Conservation (phyloP, 495 filamentous ascomycete genomes). For the Penicillium subrubescens region DNA sequence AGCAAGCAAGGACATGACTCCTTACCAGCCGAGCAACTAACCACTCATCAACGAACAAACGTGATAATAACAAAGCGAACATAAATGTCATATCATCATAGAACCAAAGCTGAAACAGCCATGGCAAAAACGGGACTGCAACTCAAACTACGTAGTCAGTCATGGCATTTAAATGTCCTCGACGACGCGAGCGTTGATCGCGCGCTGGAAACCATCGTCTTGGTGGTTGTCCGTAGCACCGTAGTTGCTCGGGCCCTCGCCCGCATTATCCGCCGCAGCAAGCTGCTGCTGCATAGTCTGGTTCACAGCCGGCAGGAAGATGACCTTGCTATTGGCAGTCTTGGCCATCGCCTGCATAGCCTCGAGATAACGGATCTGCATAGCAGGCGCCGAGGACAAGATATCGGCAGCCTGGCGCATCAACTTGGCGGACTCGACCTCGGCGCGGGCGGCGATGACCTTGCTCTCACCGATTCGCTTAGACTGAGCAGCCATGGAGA, state of each 20-base stretch:
- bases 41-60: conserved; percentile 8
- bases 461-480: conserved; percentile 99
- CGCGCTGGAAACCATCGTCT: conserved; percentile 72
- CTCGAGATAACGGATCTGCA: conserved; percentile 98
- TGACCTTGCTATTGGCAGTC: conserved; percentile 92
- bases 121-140: background rate
- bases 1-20: background rate
- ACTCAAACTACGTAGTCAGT: background rate
- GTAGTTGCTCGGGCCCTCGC: conserved; percentile 62
- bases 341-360: conserved; percentile 99
- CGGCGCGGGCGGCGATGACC: conserved; percentile 93
- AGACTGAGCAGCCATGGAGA: conserved; percentile 98
- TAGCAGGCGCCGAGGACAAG: conserved; percentile 85
- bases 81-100: conserved; percentile 24
- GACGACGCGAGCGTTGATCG: conserved; percentile 81
- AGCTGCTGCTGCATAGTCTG: conserved; percentile 53
- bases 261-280: conserved; percentile 50
- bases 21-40: background rate
- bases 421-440: conserved; percentile 95
- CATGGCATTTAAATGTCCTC: conserved; percentile 70
- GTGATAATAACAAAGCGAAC: conserved; percentile 24
- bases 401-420: conserved; percentile 99
- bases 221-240: conserved; percentile 34
- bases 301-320: conserved; percentile 76
- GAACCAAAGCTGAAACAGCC: background rate